Base-by-base conservation (phyloP, 176 grass and related monocot species). In the Sorghum bicolor region DNA sequence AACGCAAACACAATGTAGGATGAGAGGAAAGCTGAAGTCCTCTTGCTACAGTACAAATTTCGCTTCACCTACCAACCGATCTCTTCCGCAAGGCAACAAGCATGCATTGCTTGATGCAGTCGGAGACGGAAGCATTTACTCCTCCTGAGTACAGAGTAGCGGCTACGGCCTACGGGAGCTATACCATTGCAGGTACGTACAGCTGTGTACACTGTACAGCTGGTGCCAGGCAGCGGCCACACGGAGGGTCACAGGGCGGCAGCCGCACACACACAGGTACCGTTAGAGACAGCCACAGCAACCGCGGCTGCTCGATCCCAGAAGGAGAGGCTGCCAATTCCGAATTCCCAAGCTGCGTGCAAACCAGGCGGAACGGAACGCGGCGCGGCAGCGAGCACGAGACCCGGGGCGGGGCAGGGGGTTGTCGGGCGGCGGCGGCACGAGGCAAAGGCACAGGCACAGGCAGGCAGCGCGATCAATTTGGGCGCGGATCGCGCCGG, bases 161-260 rank as follows among this genome's bases (percentile, higher is more conserved):
- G 32, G 29, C 30, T 1, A 33, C 30, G 1, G 31, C n/a, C n/a
- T n/a, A n/a, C n/a, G n/a, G n/a, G n/a, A n/a, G 11, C 22, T 25
- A 8, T 36, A 36, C n/a, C 10, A 25, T 13, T 61, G 72, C 31
- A 47, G 26, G 61, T 67, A 75, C 10, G 60, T 28, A 63, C 60
- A 62, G 45, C 22, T 25, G 8, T 25, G 55, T 22, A 55, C 24
- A 74, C 39, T 28, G 30, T 10, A 36, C 57, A 65, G 87, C 40
- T 74, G 52, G 64, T 32, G 78, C 31, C 50, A 33, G 43, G 78
- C 64, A 58, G 67, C 37, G 82, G 77, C 40, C 88, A 68, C 88
- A 63, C 38, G 84, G 80, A 26, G 67, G 79, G 86, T 83, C 67
- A 72, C 58, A 57, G 76, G 69, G 37, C 36, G 39, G 0, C 16